phyloP scores from a whole-genome alignment of 2,329 filamentous ascomycete genomes.

The Aspergillus aculeatus region DNA sequence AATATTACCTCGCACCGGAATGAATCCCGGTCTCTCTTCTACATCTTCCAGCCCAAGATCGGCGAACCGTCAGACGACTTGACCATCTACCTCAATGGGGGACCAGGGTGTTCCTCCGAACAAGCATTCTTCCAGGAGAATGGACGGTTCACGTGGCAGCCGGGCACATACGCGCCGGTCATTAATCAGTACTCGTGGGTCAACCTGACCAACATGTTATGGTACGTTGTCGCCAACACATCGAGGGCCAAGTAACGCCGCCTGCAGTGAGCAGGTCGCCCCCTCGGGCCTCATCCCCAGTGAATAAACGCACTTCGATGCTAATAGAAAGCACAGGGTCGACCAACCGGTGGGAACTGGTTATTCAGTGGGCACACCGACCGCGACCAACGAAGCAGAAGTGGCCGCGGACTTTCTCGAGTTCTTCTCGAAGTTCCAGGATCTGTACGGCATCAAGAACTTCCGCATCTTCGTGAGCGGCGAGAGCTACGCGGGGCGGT shows the following conservation, averaged over 20 bases:
- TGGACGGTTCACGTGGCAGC: constrained; percentile 69
- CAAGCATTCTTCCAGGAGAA: constrained; percentile 73
- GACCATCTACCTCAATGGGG: constrained; percentile 50
- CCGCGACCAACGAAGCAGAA: constrained; percentile 65
- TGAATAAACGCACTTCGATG: too few relatives aligned
- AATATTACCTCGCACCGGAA: constrained; percentile 51
- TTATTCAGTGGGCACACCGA: constrained; percentile 65
- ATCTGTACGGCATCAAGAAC: constrained; percentile 65
- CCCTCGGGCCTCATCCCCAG: too few relatives aligned
- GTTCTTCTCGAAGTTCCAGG: constrained; percentile 76
- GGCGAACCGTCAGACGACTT: constrained; percentile 45
- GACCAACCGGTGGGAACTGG: constrained; percentile 58
- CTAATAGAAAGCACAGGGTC: constrained; percentile 18
- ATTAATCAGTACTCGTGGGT: constrained; percentile 72
- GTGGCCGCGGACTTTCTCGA: constrained; percentile 69
- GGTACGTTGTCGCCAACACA: constrained; percentile 49
- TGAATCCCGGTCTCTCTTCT: constrained; percentile 47
- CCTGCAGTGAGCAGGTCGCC: too few relatives aligned
- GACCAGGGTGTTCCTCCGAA: constrained; percentile 56
- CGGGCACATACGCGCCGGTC: constrained; percentile 66
- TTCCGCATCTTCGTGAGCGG: constrained; percentile 73
- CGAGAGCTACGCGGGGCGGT: constrained; percentile 68
- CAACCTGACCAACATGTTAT: constrained; percentile 74
- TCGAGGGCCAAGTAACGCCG: too few relatives aligned
- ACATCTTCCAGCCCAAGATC: constrained; percentile 50